phyloP scores from a whole-genome alignment of 805 yeast genomes.

The Candida railenensis region DNA sequence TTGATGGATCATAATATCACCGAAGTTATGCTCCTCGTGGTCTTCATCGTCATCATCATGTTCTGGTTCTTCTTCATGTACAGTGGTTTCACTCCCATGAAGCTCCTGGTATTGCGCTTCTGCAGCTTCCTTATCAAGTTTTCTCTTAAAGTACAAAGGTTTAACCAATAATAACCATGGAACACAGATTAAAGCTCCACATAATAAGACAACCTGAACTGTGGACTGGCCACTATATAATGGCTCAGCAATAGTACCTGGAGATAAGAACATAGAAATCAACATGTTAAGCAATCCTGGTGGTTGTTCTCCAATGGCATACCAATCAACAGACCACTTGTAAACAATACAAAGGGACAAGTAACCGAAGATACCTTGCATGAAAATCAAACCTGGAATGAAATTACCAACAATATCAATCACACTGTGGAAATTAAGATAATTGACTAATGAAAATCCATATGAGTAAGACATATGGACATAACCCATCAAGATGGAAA shows the following conservation, averaged over 20 bases:
- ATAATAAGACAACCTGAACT: slow-evolving; percentile 69
- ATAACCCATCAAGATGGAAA: slow-evolving; percentile 92
- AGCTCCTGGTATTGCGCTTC: slow-evolving; percentile 50
- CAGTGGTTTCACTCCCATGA: slow-evolving; percentile 18
- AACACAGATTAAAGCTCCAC: slow-evolving; percentile 83
- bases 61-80: slow-evolving; percentile 23
- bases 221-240: slow-evolving; percentile 76
- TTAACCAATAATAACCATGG: slow-evolving; percentile 88
- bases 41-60: slow-evolving; percentile 54
- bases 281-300: slow-evolving; percentile 94
- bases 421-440: slow-evolving; percentile 60
- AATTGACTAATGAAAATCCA: slow-evolving; percentile 81
- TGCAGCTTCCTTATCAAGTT: slow-evolving; percentile 52
- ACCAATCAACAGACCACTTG: slow-evolving; percentile 96
- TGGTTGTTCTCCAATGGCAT: slow-evolving; percentile 69
- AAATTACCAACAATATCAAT: slow-evolving; percentile 92
- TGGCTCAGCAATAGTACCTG: slow-evolving; percentile 82
- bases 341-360: slow-evolving; percentile 80
- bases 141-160: slow-evolving; percentile 69
- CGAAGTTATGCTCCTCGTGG: slow-evolving; percentile 67
- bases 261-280: slow-evolving; percentile 91
- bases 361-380: slow-evolving; percentile 97
- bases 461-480: slow-evolving; percentile 91
- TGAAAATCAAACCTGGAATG: slow-evolving; percentile 88
- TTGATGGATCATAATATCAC: slow-evolving; percentile 95